These are phyloP conservation scores for Alternaria gaisen DNA, from an alignment of 2,329 filamentous ascomycete species.

Conservation along the genomic window DNA sequence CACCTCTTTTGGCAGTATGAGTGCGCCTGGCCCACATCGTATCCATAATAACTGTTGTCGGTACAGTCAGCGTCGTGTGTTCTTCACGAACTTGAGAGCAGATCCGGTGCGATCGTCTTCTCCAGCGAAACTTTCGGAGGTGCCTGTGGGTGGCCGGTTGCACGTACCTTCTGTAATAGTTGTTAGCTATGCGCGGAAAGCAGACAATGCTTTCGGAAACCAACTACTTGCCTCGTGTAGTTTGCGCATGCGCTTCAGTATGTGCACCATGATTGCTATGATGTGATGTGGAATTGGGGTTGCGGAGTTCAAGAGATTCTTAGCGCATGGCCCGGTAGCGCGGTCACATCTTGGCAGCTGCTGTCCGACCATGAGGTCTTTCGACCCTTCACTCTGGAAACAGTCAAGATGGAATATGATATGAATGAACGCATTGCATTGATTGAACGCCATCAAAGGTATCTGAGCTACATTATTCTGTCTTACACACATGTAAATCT, in stretches of 20 bases:
- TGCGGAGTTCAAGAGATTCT: conserved; percentile 40
- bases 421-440: neutral
- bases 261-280: conserved; percentile 59
- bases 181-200: conserved; percentile 32
- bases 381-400: neutral
- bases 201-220: neutral
- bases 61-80: conserved; percentile 13
- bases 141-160: conserved; percentile 18
- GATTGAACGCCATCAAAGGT: conserved; percentile 13
- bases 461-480: conserved; percentile 5
- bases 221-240: conserved; percentile 71
- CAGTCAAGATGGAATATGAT: neutral
- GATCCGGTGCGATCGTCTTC: neutral
- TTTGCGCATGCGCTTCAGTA: conserved; percentile 76
- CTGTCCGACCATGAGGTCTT: neutral
- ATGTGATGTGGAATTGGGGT: conserved; percentile 21
- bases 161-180: conserved; percentile 43
- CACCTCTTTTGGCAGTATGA: conserved; percentile 78
- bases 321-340: conserved; percentile 23
- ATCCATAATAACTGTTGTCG: conserved; percentile 72
- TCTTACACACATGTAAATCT: neutral
- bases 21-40: conserved; percentile 83
- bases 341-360: conserved; percentile 20
- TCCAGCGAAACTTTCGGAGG: conserved; percentile 25
- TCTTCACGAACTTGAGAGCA: neutral